Percentiles rank a stretch among this genome's conserved stretches.
These are phyloP conservation scores for Hymenoscyphus salicellus DNA, from an alignment of 2,329 filamentous ascomycete genomes.

Conservation along the genomic window DNA sequence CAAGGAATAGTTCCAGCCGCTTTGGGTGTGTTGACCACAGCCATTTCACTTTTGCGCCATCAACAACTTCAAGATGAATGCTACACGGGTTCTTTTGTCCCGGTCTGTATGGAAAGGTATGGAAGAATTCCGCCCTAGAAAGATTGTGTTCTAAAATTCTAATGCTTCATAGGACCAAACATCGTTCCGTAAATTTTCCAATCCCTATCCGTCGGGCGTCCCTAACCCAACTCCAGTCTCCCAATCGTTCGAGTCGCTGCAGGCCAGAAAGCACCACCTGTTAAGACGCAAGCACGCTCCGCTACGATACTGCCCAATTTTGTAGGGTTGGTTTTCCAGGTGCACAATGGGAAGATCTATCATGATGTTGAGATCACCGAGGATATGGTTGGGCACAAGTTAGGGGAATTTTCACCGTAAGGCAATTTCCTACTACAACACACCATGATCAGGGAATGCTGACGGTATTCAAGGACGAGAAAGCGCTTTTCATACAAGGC, in stretches of 20 bases:
- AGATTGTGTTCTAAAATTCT: conserved; percentile 20
- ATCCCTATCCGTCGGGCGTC: conserved; percentile 33
- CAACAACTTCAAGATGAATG: conserved; percentile 47
- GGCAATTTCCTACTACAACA: conserved; percentile 29
- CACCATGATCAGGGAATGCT: background rate
- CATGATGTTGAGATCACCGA: conserved; percentile 67
- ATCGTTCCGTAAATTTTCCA: conserved; percentile 63
- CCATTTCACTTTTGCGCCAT: background rate
- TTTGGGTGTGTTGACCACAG: background rate
- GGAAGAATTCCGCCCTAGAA: conserved; percentile 6
- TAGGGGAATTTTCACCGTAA: conserved; percentile 71
- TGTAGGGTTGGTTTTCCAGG: conserved; percentile 66
- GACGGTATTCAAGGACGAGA: conserved; percentile 51
- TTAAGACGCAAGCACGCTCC: conserved; percentile 66
- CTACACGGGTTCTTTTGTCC: conserved; percentile 55
- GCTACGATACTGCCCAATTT: conserved; percentile 73
- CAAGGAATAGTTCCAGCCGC: conserved; percentile 13
- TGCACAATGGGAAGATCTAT: conserved; percentile 72
- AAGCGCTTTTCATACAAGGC: conserved; percentile 67
- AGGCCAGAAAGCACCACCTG: conserved; percentile 57
- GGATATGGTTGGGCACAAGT: conserved; percentile 74
- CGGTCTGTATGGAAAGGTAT: conserved; percentile 75
- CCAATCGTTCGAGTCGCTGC: conserved; percentile 48
- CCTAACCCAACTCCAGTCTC: conserved; percentile 42
- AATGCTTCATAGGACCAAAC: conserved; percentile 55